Evolutionary conservation across 2,329 filamentous ascomycete genomes (phyloP).

Genomic region (Monosporascus cannonballus): DNA sequence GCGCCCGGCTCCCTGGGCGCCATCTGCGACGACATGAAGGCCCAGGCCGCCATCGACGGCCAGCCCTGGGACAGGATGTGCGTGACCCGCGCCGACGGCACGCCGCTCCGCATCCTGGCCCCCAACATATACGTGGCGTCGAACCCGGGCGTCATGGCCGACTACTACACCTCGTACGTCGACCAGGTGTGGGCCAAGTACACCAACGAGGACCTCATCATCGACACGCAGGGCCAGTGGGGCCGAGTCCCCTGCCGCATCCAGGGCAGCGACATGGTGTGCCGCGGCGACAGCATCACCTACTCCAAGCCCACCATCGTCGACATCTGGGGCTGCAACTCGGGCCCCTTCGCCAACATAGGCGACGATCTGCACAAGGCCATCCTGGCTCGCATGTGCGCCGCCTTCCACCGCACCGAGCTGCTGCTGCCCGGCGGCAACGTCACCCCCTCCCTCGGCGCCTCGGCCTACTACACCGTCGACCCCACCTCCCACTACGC

Average conservation of each 20-base stretch:
- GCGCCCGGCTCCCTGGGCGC: conserved; percentile 25
- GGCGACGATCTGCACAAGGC: conserved; percentile 28
- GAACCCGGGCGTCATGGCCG: conserved; percentile 23
- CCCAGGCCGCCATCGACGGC: conserved; percentile 26
- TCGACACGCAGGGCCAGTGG: conserved; percentile 33
- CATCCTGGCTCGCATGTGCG: conserved; percentile 38
- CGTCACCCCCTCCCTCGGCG: conserved; percentile 28
- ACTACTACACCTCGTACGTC: conserved; percentile 39
- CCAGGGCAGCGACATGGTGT: conserved; percentile 24
- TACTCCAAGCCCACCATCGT: conserved; percentile 34
- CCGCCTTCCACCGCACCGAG: conserved; percentile 39
- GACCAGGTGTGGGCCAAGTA: conserved; percentile 36
- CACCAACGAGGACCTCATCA: conserved; percentile 24
- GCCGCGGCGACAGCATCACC: conserved; percentile 29
- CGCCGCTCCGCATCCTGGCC: conserved; percentile 34
- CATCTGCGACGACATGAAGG: conserved; percentile 34
- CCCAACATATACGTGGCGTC: conserved; percentile 32
- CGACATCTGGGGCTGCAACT: conserved; percentile 44
- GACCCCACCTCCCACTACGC: conserved; percentile 49
- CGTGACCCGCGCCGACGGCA: conserved; percentile 23
- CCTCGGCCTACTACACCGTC: conserved; percentile 36
- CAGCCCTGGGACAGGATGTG: conserved; percentile 36
- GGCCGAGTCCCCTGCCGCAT: conserved; percentile 30
- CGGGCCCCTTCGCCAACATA: conserved; percentile 33
- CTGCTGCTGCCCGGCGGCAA: conserved; percentile 37